phyloP scores from a whole-genome alignment of 345 rosid genomes.

The Brassica nigra region DNA sequence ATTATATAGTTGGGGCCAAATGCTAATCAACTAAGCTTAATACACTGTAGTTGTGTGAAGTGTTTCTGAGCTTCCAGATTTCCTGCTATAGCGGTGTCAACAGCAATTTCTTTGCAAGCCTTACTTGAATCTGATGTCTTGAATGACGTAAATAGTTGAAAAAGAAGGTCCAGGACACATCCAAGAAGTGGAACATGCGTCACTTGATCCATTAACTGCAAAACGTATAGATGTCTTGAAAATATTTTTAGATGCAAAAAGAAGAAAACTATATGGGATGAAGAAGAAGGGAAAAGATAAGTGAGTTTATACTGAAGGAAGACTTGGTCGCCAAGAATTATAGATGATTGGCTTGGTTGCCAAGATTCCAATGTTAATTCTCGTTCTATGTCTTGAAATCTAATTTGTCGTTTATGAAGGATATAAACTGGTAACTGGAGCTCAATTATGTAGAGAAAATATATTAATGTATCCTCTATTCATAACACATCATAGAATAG shows the following conservation, averaged over 20 bases:
- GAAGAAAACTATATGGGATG: background rate
- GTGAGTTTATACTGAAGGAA: background rate
- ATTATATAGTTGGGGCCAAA: too few species aligned
- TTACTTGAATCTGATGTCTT: background rate
- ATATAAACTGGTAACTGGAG: too few species aligned
- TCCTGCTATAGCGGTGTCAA: background rate
- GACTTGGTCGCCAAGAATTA: conserved; percentile 25
- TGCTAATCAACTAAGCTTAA: background rate
- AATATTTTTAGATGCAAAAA: background rate
- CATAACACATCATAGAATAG: too few species aligned
- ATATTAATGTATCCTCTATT: too few species aligned
- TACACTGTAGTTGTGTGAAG: conserved; percentile 29
- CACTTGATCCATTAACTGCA: conserved; percentile 5
- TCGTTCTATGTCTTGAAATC: background rate
- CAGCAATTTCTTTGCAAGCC: background rate
- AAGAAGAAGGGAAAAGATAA: background rate
- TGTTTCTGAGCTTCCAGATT: conserved; percentile 27
- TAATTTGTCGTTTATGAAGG: too few species aligned
- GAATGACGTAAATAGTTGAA: conserved; percentile 1
- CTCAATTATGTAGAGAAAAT: too few species aligned
- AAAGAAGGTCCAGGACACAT: conserved; percentile 16
- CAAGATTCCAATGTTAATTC: conserved; percentile 2
- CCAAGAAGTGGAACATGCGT: conserved; percentile 33
- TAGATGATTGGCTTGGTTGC: background rate
- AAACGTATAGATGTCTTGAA: background rate